Conservation (phyloP, 2,329 filamentous ascomycete genomes). For the Esteya vermicola region DNA sequence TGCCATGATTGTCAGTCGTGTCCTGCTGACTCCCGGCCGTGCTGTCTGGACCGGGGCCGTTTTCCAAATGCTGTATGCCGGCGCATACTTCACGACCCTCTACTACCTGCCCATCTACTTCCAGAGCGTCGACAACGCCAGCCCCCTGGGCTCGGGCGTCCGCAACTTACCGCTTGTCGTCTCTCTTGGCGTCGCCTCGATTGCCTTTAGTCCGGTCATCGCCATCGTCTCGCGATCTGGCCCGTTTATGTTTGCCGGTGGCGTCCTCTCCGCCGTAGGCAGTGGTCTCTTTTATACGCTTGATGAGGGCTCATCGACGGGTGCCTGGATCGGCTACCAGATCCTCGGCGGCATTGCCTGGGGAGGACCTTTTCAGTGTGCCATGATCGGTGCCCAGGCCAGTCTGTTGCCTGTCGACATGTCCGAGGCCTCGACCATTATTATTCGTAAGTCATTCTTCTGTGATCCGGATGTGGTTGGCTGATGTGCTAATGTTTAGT, state of each 20-base stretch:
- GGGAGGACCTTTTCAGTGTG: constrained; percentile 17
- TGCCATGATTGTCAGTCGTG: constrained; percentile 32
- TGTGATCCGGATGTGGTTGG: constrained; percentile 18
- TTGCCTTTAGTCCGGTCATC: constrained; percentile 15
- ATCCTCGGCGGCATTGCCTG: constrained; percentile 5
- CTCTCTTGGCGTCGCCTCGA: constrained; percentile 15
- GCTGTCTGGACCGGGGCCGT: constrained; percentile 23
- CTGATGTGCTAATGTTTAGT: constrained; percentile 24
- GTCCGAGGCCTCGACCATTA: constrained; percentile 21
- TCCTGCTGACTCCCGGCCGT: constrained; percentile 26
- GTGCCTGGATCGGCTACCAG: constrained; percentile 23
- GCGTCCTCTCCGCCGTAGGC: constrained; percentile 12
- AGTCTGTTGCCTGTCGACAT: constrained; percentile 24
- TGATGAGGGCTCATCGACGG: constrained; percentile 13
- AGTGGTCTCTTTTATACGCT: constrained; percentile 20
- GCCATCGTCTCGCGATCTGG: constrained; percentile 11
- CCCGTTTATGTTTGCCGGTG: constrained; percentile 12
- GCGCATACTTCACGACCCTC: constrained; percentile 26
- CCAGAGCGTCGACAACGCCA: constrained; percentile 26
- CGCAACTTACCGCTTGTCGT: constrained; percentile 20
- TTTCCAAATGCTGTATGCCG: constrained; percentile 25
- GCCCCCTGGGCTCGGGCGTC: constrained; percentile 21
- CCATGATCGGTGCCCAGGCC: constrained; percentile 31
- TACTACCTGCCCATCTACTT: constrained; percentile 37
- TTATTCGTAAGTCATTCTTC: constrained; percentile 12